phyloP scores from a whole-genome alignment of 1,284 basidiomycete genomes.

The Kwoniella shivajii region DNA sequence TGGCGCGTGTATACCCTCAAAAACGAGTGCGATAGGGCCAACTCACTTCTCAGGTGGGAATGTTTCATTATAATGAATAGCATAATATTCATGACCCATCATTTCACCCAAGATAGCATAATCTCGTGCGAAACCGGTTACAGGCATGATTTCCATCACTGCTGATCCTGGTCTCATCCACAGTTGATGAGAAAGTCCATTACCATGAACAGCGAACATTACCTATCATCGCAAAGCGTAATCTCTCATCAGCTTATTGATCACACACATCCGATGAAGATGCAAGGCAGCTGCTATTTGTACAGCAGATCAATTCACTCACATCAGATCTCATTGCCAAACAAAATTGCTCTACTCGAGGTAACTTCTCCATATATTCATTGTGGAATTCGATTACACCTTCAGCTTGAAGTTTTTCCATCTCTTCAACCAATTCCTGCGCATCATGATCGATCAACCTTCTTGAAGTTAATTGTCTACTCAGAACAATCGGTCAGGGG shows the following conservation, averaged over 20 bases:
- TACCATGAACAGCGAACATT: constrained; percentile 30
- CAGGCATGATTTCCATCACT: constrained; percentile 27
- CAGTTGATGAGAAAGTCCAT: constrained; percentile 32
- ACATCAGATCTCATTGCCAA: not conserved
- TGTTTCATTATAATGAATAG: constrained; percentile 29
- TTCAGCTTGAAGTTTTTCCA: constrained; percentile 22
- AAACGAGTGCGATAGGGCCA: not conserved
- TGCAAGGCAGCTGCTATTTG: not conserved
- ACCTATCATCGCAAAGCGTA: constrained; percentile 3
- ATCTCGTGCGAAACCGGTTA: constrained; percentile 16
- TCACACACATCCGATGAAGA: not conserved
- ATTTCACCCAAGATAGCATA: constrained; percentile 29
- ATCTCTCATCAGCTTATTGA: not conserved
- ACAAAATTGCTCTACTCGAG: constrained; percentile 22
- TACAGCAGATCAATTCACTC: not conserved
- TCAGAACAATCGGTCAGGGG: not conserved
- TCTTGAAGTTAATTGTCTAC: constrained; percentile 25
- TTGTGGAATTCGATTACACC: constrained; percentile 33
- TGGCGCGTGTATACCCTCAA: too few species aligned
- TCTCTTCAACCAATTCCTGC: constrained; percentile 15
- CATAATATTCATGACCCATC: constrained; percentile 32
- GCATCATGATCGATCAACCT: constrained; percentile 23
- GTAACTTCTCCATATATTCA: constrained; percentile 26
- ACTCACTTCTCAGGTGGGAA: constrained; percentile 23
- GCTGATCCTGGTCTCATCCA: constrained; percentile 28